Evolutionary conservation across 768 basidiomycete species (phyloP), one percentile per base, ranked within the genome.

Genomic region (Galerina sulciceps): DNA sequence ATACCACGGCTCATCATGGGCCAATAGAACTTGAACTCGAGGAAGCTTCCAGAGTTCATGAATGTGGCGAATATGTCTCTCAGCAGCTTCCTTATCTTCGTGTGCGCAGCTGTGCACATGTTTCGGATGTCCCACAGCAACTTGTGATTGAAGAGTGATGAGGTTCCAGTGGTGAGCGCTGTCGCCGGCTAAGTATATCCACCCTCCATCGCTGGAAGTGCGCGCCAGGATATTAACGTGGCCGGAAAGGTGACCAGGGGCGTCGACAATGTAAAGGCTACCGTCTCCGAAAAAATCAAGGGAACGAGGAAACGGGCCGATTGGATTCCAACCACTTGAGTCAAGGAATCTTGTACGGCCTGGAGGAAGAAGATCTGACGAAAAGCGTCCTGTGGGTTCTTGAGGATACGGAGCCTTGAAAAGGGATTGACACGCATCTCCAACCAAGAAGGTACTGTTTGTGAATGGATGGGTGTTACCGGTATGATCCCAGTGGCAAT

Each of bases 281-380:
- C 85, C 86, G 59, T 89, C 86, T 17, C 77, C 77, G 61, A 80
- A 85, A 63, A 77, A 80, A 70, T 88, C 84, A 17, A 80, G 63
- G 4, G 82, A 80, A 20, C 67, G 75, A 23, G 82, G 80, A 66
- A 84, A 85, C 1, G 82, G 81, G 0, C 82, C 84, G 41, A 86
- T 66, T 26, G 81, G 71, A 31, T 65, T 66, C 70, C 78, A 75
- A 1, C 73, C 75, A 4, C 62, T 57, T 35, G 67, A 57, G 20
- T 65, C 59, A n/a, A 83, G 59, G 62, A 76, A 83, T 14, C 56
- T 59, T 5, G 77, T 79, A 18, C 81, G 75, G 4, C 69, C 76
- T 1, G 62, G 23, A 1, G 81, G 80, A 10, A 81, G 69, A 14
- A 78, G 64, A 23, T 73, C 70, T 3, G 68, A 62, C n/a, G 71